phyloP scores from a whole-genome alignment of 179 eudicot species.

The Beta macrorhiza region DNA sequence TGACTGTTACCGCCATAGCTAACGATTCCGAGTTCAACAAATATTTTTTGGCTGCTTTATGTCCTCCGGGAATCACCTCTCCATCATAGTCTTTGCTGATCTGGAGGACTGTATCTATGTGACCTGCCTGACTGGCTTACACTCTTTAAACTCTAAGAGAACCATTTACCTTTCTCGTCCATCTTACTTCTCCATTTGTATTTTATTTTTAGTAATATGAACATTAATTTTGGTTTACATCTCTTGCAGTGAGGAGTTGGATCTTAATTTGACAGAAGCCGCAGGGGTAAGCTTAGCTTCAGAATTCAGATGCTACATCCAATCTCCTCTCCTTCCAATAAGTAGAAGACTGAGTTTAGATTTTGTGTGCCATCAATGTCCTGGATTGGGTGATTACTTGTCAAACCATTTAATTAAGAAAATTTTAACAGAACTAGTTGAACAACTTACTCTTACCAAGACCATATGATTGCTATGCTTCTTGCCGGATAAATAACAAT shows the following conservation, averaged over 20 bases:
- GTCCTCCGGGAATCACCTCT: not conserved
- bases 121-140: not conserved
- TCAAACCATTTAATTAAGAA: not conserved
- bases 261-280: slow-evolving; percentile 88
- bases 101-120: not conserved
- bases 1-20: too few species aligned
- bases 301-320: not conserved
- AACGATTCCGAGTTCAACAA: too few species aligned
- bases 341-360: too few species aligned
- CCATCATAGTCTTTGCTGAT: not conserved
- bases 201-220: not conserved
- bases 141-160: not conserved
- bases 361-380: not conserved
- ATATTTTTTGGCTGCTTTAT: not conserved
- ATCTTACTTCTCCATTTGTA: not conserved
- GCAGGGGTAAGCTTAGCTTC: slow-evolving; percentile 71
- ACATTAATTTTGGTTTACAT: slow-evolving; percentile 28
- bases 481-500: not conserved
- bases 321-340: too few species aligned
- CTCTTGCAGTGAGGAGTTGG: slow-evolving; percentile 74
- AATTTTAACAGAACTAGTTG: not conserved
- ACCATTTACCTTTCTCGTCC: not conserved
- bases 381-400: not conserved
- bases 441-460: not conserved
- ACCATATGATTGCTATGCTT: not conserved